These are phyloP conservation scores for Pseudonitzschia pungens DNA, from an alignment of 108 stramenopile genomes.

Conservation along the genomic window DNA sequence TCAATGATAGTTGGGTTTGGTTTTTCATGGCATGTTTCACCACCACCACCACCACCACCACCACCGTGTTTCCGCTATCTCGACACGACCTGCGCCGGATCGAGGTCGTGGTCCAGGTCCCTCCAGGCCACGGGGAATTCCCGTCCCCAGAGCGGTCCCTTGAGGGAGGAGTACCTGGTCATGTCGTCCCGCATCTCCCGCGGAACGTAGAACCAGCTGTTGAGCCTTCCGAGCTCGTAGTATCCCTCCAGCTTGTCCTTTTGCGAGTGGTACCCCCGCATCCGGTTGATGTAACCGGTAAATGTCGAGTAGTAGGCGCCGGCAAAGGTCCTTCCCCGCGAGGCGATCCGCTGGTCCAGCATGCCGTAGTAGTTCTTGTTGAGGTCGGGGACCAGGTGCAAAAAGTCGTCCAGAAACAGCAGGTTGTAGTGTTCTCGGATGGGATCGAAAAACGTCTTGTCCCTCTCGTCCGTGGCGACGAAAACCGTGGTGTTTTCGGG, in stretches of 20 bases:
- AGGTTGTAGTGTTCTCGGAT: conserved; percentile 67
- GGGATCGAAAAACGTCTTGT: conserved; percentile 77
- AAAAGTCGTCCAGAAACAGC: conserved; percentile 79
- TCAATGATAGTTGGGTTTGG: no score
- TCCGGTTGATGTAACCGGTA: conserved; percentile 78
- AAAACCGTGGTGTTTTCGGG: conserved; percentile 53
- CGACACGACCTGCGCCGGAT: background rate
- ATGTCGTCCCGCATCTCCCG: conserved; percentile 41
- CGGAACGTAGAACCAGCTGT: conserved; percentile 65
- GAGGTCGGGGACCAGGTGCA: conserved; percentile 56
- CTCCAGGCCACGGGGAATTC: conserved; percentile 66
- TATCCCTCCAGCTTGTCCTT: conserved; percentile 60
- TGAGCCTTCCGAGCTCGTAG: conserved; percentile 52
- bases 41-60: no score
- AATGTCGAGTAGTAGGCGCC: conserved; percentile 84
- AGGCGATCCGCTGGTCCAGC: conserved; percentile 82
- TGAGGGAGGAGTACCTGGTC: conserved; percentile 43
- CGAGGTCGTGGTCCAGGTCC: conserved; percentile 77
- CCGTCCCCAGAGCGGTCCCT: conserved; percentile 31
- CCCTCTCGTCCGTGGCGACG: conserved; percentile 83
- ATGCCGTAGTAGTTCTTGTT: conserved; percentile 88
- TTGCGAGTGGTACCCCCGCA: conserved; percentile 75
- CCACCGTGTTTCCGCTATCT: no score
- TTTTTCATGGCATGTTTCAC: no score
- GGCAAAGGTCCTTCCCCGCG: conserved; percentile 66